Base-by-base conservation (phyloP, 805 yeast genomes). In the Pichia phayaonensis region DNA sequence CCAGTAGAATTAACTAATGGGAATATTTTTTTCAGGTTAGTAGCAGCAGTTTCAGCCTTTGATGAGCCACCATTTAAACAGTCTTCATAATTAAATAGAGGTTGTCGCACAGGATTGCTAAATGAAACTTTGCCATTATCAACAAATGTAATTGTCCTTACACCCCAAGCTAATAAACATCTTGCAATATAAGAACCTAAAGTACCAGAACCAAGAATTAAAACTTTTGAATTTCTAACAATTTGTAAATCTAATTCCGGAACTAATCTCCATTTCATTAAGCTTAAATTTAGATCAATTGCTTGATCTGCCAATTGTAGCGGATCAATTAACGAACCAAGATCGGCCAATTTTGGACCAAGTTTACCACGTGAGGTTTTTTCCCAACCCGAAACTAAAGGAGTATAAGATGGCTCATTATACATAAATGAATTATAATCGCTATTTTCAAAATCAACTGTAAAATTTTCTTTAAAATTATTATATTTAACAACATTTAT, bases 251-350 rank as follows among this genome's bases (percentile, higher is more conserved):
- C 78, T 4, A 94, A 63, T 10, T 80, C 75, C 0, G 99, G 98
- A 0, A 87, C 89, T 18, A 94, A 79, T 57, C 99, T 75, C 99
- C 99, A 94, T 62, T 90, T 89, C 99, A 94, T 94, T 43, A 94
- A 71, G 68, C 88, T 87, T 52, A 94, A 71, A 62, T 94, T 94
- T 50, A 94, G 74, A 64, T 90, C 97, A 7, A 90, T 90, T 0
- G 97, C 92, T 66, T 95, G 98, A 53, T 84, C 86, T 0, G 97
- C 92, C 22, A 94, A 71, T 56, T 85, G 83, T 13, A 73, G 55
- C 0, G 99, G 99, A 63, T 92, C 83, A 38, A 92, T 80, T 42
- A 94, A 70, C 0, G 89, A 69, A 1, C 94, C 90, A 49, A 94
- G 66, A 63, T 95, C 94, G 0, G 95, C 90, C 21, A 84, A 57